Base-by-base conservation (phyloP, 2,329 filamentous ascomycete species). In the Bipolaris oryzae region DNA sequence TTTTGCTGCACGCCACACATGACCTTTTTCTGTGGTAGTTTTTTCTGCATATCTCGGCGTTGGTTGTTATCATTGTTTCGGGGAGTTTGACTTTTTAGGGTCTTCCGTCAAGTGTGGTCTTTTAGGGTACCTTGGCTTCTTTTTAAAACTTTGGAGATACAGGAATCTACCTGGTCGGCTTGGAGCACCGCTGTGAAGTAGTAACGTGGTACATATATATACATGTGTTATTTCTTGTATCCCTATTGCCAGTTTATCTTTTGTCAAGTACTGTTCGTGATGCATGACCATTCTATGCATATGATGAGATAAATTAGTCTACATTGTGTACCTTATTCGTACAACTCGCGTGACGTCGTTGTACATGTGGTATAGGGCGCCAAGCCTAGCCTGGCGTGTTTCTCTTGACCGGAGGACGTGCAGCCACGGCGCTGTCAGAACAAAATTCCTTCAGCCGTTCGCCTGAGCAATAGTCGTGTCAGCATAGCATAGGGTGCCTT, bases 331-430 rank as follows among this genome's bases (percentile, higher is more conserved):
- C 25, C 25, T n/a, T n/a, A n/a, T 9, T 28, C 25, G 25, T 10
- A 28, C 25, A 28, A 10, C 44, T 60, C 47, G 55, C 33, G 42
- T 61, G 58, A 53, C 48, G 55, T 58, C 37, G 52, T 42, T 33
- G 50, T 43, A 51, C 50, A 54, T 47, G 34, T 46, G 21, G 34
- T 15, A 54, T 41, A 13, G 46, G 51, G 50, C 42, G 54, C 56
- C 53, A 59, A 58, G 53, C 50, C 35, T 35, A 48, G 28, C 21
- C 21, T 35, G 45, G 44, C 28, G 42, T 47, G 48, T 53, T 55
- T 53, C 51, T 51, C 54, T 57, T 63, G 45, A 63, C 58, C 61
- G 58, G 58, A 57, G 50, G 43, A 46, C 21, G 45, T 20, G 16
- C 42, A 44, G 42, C 37, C 31, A 18, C 42, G 33, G n/a, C n/a